Base-by-base conservation (phyloP, 2,329 filamentous ascomycete species). In the Aspergillus sp. region DNA sequence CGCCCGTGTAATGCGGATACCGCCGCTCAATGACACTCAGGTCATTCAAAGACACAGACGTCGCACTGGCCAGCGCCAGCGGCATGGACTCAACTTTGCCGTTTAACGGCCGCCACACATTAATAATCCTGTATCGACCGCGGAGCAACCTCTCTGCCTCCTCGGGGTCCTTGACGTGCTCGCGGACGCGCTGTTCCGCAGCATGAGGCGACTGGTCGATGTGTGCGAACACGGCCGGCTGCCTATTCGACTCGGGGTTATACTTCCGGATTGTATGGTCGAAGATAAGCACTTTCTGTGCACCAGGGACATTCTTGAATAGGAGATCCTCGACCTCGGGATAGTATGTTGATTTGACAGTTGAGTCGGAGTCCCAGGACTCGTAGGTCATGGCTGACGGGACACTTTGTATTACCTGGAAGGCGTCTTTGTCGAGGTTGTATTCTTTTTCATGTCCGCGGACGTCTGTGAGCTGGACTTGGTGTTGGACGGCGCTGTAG, bases 261-360 rank as follows among this genome's bases (percentile, higher is more conserved):
- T 84, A 79, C 42, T 89, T 84, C n/a, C 92, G 88, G 71, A 96
- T 85, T 7, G 91, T 96, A 78, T 96, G 90, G 79, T 96, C 91
- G 76, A 96, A 96, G 69, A 96, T 78, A 64, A 90, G 78, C 30
- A 96, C 79, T 4, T 82, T 81, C 56, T 83, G 81, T 24, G 84
- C 82, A 53, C 88, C 89, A 0, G 88, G 86, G 15, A 96, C 80
- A 56, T 85, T 74, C 13, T 84, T 76, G 2, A 92, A 77, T 0
- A 97, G 78, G 24, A 96, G 77, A 48, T 81, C 72, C 75, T 93
- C 88, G 8, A 96, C 84, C 71, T 96, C 91, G 0, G 91, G 89
- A 77, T 97, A 97, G 80, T 96, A 97, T 53, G 85, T 81, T 1
- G 76, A 67, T 67, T 83, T 76, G 74, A 97, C 84, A 11, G 80